Base-by-base conservation (phyloP, 2,329 filamentous ascomycete genomes). In the Cercospora beticola region DNA sequence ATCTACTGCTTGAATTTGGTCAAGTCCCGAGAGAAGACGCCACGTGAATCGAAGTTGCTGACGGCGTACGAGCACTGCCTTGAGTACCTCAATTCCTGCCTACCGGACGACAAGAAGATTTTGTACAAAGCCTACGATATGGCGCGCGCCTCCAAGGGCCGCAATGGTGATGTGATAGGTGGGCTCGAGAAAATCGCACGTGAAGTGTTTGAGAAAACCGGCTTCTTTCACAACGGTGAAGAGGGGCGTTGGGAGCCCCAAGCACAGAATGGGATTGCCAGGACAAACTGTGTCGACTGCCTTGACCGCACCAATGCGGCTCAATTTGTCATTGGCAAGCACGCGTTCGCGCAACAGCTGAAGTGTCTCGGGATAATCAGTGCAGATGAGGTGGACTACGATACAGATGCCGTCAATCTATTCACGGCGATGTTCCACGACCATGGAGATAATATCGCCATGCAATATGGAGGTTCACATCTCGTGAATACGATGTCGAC, bases 401-500 rank as follows among this genome's bases (percentile, higher is more conserved):
- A 99, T 75, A 97, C 93, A 0, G 95, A 99, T 81, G 93, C 93
- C 2, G 91, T 97, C 67, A 97, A 98, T 74, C 87, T 97, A 9
- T 97, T 99, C 75, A 98, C 95, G 0, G 92, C 97, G 76, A 98
- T 99, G 94, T 82, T 94, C 82, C 94, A 98, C 79, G 93, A 97
- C 74, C 95, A 99, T 77, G 95, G 95, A 67, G 95, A 99, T 79
- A 97, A 94, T 4, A 98, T 99, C 76, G 95, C 95, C 0, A 91
- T 98, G 64, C 95, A 99, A 78, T 99, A 99, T 75, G 95, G 95
- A 66, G 95, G 95, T 9, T 98, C 94, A 2, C 95, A 99, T 79
- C 86, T 99, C 0, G 95, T 99, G 75, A 99, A 99, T 78, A 99
- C 95, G 0, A 98, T 99, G 94, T 94, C 97, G 73, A 99, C 95